These are phyloP conservation scores for Ophiostoma quercus DNA, from an alignment of 2,329 filamentous ascomycete genomes.

Conservation along the genomic window DNA sequence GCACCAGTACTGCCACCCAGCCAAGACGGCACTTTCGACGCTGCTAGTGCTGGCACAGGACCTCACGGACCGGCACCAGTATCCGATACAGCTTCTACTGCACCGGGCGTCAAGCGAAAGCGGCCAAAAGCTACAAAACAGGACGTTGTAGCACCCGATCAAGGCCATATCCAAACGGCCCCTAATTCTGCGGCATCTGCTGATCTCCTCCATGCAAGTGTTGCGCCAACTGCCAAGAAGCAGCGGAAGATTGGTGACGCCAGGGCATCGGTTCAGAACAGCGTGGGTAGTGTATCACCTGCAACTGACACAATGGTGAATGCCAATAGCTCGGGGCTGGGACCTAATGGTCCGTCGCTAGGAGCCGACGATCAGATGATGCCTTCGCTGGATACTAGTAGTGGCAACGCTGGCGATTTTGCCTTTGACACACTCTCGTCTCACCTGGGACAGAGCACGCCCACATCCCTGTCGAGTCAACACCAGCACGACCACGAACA, in stretches of 20 bases:
- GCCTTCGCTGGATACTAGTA: constrained; percentile 20
- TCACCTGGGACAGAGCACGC: constrained; percentile 23
- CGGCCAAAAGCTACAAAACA: constrained; percentile 28
- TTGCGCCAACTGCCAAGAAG: constrained; percentile 34
- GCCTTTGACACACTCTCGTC: constrained; percentile 26
- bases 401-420: constrained; percentile 17
- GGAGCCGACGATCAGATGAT: constrained; percentile 21
- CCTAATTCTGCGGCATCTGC: constrained; percentile 18
- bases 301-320: constrained; percentile 14
- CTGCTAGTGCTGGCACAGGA: background rate
- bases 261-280: constrained; percentile 28
- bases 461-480: constrained; percentile 25
- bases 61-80: constrained; percentile 15
- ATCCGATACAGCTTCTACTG: constrained; percentile 9
- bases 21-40: constrained; percentile 6
- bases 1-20: background rate
- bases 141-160: constrained; percentile 2
- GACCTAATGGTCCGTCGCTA: constrained; percentile 8
- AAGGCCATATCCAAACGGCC: background rate
- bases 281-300: constrained; percentile 22
- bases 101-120: constrained; percentile 33
- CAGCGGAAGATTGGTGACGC: constrained; percentile 37
- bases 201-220: background rate
- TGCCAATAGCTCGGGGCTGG: constrained; percentile 1
- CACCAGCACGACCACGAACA: constrained; percentile 27